Evolutionary conservation across 208 protist species (phyloP).

Genomic region (Leishmania guyanensis): DNA sequence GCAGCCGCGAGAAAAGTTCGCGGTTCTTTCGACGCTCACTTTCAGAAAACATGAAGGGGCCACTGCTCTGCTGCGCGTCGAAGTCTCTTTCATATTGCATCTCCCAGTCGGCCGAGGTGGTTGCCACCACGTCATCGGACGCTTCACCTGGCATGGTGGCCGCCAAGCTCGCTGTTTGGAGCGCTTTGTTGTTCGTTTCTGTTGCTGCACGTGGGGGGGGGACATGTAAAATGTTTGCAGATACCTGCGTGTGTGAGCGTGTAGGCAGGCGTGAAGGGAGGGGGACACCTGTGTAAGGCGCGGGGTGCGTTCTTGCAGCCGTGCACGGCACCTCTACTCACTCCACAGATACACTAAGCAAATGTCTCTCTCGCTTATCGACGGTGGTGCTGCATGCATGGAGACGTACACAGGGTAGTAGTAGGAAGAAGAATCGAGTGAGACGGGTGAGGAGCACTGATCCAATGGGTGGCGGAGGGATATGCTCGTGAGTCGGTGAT

Average conservation of each 20-base stretch:
- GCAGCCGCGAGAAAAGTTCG: conserved; percentile 37
- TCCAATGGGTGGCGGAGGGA: too few relatives aligned
- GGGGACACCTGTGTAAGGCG: too few relatives aligned
- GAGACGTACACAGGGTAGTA: not conserved
- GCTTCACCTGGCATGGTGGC: not conserved
- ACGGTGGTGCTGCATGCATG: not conserved
- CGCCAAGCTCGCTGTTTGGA: not conserved
- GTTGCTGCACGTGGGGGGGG: not conserved
- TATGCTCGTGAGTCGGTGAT: not conserved
- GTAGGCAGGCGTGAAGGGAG: not conserved
- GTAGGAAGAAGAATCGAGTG: not conserved
- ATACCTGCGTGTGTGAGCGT: not conserved
- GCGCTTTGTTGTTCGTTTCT: not conserved
- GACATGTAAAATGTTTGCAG: not conserved
- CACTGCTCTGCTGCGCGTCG: conserved; percentile 38
- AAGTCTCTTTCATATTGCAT: conserved; percentile 50
- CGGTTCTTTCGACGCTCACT: conserved; percentile 69
- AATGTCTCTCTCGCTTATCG: not conserved
- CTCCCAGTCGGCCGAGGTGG: conserved; percentile 25
- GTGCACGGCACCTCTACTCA: not conserved
- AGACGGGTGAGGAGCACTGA: not conserved
- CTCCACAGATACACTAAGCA: not conserved
- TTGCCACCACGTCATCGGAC: not conserved
- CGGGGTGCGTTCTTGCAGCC: too few relatives aligned
- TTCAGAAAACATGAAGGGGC: conserved; percentile 42